Base-by-base conservation (phyloP, 352 stramenopile species). In the Phytophthora meadii region DNA sequence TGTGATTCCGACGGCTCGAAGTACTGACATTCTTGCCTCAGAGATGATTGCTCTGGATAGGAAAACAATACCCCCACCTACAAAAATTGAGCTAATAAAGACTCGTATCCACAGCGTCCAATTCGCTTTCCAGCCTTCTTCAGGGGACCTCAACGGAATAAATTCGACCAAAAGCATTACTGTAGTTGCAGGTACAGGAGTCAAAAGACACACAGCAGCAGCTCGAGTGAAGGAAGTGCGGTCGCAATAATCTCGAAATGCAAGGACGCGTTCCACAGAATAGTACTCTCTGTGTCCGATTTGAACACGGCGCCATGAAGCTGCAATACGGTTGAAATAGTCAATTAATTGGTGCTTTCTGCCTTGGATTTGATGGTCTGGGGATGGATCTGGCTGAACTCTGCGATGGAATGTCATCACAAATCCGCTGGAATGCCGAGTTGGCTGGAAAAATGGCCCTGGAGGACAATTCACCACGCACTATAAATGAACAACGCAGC, bases 171-270 rank as follows among this genome's bases (percentile, higher is more conserved):
- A 48, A 3, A 71, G 22, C 56, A 58, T 62, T 2, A 54, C 50
- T 7, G 19, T 41, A 14, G 41, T 25, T 5, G 56, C 55, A 22
- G 55, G 56, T 2, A 50, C 49, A 17, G 63, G 63, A 5, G 63
- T 71, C n/a, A 67, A 12, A 9, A 62, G 1, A 39, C 63, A 67
- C 3, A 67, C 55, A 14, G 28, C 32, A 50, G 61, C 36, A 22
- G 25, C 63, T 28, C 56, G 49, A 17, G 10, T 15, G 17, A 14
- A 15, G 10, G 63, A 53, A 5, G 42, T 67, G 3, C 49, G 27
- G 7, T 52, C 49, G 37, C 28, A 58, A 54, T 67, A 71, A 10
- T 71, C 63, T 14, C 63, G 56, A 53, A 67, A 67, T 2, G 63
- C 48, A 4, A 72, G 39, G 4, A 54, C 17, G 1, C 64, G 57